Evolutionary conservation across 1,139 yeast species (phyloP).

Genomic region (Diutina neorugosa): DNA sequence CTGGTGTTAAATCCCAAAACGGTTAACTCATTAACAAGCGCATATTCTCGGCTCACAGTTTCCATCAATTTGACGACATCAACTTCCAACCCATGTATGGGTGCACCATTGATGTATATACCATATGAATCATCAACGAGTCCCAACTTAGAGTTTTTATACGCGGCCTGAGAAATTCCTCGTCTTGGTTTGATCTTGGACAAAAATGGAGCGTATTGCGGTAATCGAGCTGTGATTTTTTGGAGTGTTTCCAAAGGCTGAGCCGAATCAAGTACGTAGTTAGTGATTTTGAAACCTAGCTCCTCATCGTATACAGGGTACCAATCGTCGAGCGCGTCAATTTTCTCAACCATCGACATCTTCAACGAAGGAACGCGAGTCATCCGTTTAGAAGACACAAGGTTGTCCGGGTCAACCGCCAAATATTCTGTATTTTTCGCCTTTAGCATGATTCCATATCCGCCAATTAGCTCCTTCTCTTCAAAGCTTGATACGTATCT

Average conservation of each 20-base stretch:
- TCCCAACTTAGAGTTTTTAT: conserved; percentile 19
- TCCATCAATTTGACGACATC: conserved; percentile 32
- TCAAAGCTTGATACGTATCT: conserved; percentile 40
- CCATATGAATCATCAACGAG: conserved; percentile 33
- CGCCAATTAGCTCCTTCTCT: conserved; percentile 24
- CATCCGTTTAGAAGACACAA: neutral
- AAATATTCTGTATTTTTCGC: conserved; percentile 5
- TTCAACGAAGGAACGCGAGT: conserved; percentile 7
- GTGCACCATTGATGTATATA: conserved; percentile 51
- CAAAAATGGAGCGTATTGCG: conserved; percentile 30
- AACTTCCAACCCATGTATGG: conserved; percentile 27
- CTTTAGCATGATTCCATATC: conserved; percentile 41
- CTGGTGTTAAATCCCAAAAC: conserved; percentile 22
- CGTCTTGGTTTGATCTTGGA: conserved; percentile 11
- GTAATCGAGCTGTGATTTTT: conserved; percentile 35
- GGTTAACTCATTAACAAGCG: conserved; percentile 16
- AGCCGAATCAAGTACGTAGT: conserved; percentile 21
- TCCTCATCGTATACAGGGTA: conserved; percentile 17
- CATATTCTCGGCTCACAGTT: conserved; percentile 24
- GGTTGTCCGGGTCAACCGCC: neutral
- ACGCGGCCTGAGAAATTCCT: conserved; percentile 13
- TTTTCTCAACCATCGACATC: conserved; percentile 7
- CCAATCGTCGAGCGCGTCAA: conserved; percentile 12
- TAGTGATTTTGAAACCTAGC: conserved; percentile 27
- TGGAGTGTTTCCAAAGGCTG: conserved; percentile 20